Percentiles rank a stretch among this genome's conserved stretches.
phyloP scores from a whole-genome alignment of 139 green algal species.

The Micromonas commoda region DNA sequence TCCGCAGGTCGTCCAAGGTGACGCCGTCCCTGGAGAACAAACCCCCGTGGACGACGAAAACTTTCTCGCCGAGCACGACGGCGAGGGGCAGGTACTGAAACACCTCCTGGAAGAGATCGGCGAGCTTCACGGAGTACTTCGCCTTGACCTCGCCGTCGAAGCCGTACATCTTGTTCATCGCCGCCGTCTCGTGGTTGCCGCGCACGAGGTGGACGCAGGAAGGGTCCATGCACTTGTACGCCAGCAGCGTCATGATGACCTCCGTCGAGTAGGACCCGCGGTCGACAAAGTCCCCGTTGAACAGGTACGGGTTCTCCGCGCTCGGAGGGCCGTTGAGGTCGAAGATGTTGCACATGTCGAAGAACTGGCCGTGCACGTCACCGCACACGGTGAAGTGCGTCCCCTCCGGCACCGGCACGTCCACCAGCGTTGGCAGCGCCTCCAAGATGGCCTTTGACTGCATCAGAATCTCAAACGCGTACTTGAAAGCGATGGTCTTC shows the following conservation, averaged over 20 bases:
- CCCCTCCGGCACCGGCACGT: constrained; percentile 6
- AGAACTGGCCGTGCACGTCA: constrained; percentile 61
- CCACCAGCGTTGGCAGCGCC: neutral
- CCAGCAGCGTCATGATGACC: constrained; percentile 90
- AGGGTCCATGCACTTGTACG: constrained; percentile 78
- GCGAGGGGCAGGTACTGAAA: constrained; percentile 68
- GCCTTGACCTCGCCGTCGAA: constrained; percentile 88
- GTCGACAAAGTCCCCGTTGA: constrained; percentile 99
- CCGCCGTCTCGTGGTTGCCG: constrained; percentile 90
- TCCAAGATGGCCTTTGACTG: constrained; percentile 10
- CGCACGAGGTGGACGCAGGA: constrained; percentile 55
- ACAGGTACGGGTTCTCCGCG: constrained; percentile 90
- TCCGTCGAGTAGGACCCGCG: constrained; percentile 85
- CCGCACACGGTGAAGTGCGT: constrained; percentile 24
- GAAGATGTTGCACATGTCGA: constrained; percentile 94
- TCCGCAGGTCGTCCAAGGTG: constrained; percentile 77
- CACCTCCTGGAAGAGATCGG: constrained; percentile 75
- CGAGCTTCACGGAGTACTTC: constrained; percentile 62
- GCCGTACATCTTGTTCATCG: constrained; percentile 97
- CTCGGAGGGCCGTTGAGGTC: constrained; percentile 82
- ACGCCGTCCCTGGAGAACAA: constrained; percentile 80
- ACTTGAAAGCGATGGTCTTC: constrained; percentile 1
- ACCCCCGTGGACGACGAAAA: constrained; percentile 90
- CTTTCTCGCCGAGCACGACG: constrained; percentile 69
- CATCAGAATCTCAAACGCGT: constrained; percentile 15